Conservation (phyloP, 305 asterid genomes). For the Fraxinus dipetala region DNA sequence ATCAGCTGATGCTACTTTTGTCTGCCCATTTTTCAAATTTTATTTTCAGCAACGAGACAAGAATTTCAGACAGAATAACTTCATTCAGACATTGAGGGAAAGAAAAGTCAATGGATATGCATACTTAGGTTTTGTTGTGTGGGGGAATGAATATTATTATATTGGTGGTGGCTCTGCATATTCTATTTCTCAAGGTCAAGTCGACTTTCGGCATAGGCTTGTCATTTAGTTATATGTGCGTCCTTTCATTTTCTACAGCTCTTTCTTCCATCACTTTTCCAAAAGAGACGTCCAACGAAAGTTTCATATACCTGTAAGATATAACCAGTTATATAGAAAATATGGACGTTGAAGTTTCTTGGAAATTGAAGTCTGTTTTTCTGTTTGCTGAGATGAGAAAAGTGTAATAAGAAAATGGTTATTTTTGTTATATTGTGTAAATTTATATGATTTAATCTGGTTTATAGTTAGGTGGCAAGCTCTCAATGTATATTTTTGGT, state of each 20-base stretch:
- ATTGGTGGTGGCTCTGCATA: neutral
- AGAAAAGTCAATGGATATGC: neutral
- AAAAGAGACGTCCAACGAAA: neutral
- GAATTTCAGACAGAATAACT: neutral
- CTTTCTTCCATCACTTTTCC: neutral
- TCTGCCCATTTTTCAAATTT: neutral
- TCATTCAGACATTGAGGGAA: neutral
- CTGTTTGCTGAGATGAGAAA: neutral
- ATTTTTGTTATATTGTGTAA: neutral
- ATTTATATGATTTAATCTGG: neutral
- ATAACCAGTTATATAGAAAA: neutral
- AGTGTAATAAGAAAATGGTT: neutral
- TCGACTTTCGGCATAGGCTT: constrained; percentile 12
- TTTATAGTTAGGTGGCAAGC: neutral
- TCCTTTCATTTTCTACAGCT: constrained; percentile 20
- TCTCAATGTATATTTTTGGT: neutral
- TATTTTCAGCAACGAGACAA: neutral
- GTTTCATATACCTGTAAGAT: neutral
- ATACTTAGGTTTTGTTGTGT: neutral
- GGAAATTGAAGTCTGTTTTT: neutral
- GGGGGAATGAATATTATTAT: neutral
- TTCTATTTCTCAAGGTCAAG: constrained; percentile 17
- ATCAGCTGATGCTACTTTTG: neutral
- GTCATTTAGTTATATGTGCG: constrained; percentile 18
- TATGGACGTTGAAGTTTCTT: constrained; percentile 1